These are phyloP conservation scores for Datura wrightii DNA, from an alignment of 257 asterid species.

Conservation along the genomic window DNA sequence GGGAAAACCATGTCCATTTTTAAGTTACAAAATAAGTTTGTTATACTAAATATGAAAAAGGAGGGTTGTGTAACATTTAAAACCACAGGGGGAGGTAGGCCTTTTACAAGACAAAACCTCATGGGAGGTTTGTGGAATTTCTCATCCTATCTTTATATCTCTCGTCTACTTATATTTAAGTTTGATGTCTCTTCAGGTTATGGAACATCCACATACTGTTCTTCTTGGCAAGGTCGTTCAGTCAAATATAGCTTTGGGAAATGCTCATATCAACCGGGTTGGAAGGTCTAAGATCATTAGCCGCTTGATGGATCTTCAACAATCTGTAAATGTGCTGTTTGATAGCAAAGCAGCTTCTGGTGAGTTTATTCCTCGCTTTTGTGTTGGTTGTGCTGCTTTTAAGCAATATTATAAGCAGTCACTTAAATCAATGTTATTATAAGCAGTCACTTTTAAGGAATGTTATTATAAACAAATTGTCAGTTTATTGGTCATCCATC, in stretches of 20 bases:
- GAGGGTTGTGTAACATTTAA: neutral
- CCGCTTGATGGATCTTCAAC: constrained; percentile 94
- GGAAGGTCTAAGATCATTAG: constrained; percentile 62
- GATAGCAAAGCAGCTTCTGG: constrained; percentile 82
- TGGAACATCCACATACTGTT: constrained; percentile 92
- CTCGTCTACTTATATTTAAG: neutral
- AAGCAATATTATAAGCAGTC: neutral
- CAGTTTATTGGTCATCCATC: neutral
- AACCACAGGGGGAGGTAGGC: neutral
- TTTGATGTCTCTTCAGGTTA: constrained; percentile 56
- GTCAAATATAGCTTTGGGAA: constrained; percentile 78
- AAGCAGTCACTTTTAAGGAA: neutral
- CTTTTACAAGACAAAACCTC: neutral
- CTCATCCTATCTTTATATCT: constrained; percentile 21
- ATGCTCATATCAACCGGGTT: constrained; percentile 59
- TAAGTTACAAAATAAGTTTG: neutral
- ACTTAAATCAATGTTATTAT: neutral
- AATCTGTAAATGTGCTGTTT: constrained; percentile 72
- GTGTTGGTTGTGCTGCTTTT: constrained; percentile 35
- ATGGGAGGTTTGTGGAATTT: neutral
- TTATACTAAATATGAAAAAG: neutral
- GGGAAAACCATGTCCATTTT: neutral
- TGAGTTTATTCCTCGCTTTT: constrained; percentile 48
- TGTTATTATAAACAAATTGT: neutral
- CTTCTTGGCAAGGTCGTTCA: constrained; percentile 78